Conservation (phyloP, 192 early-diverging fungal genomes). For the Lunasporangiospora selenospora region DNA sequence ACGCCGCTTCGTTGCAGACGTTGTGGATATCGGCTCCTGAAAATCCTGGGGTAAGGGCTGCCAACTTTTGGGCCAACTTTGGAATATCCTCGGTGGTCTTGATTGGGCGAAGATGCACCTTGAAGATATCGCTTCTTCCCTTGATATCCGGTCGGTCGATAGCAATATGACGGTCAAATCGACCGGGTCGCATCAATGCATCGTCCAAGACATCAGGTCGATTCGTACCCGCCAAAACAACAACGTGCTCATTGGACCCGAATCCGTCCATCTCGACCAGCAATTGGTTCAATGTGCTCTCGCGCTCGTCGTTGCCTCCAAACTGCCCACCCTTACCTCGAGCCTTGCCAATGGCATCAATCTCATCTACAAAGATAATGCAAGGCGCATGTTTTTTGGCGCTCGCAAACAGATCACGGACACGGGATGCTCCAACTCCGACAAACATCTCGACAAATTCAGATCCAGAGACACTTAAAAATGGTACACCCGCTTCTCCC, state of each 20-base stretch:
- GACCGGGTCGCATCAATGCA: conserved; percentile 96
- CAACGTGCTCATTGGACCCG: conserved; percentile 85
- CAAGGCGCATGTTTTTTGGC: conserved; percentile 98
- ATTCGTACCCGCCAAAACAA: conserved; percentile 98
- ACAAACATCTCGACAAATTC: conserved; percentile 99
- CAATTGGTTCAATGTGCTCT: conserved; percentile 97
- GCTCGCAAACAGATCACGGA: conserved; percentile 96
- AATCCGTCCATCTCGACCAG: conserved; percentile 99
- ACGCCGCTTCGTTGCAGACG: conserved; percentile 99
- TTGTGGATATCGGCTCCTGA: conserved; percentile 98
- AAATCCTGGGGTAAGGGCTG: conserved; percentile 98
- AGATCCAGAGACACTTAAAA: conserved; percentile 97
- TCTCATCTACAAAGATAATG: conserved; percentile 99
- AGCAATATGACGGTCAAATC: conserved; percentile 98
- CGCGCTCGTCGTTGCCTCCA: conserved; percentile 98
- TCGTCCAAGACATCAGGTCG: conserved; percentile 97
- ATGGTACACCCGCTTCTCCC: conserved; percentile 98
- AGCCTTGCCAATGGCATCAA: conserved; percentile 99
- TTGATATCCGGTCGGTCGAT: conserved; percentile 98
- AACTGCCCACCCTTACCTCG: conserved; percentile 85
- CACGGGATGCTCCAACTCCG: conserved; percentile 94
- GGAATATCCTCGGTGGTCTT: conserved; percentile 87
- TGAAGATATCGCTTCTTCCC: conserved; percentile 94
- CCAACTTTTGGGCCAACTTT: conserved; percentile 83
- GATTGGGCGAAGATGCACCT: conserved; percentile 94